Percentiles rank a stretch among this genome's conserved stretches.
phyloP scores from a whole-genome alignment of 257 asterid genomes.

The Thymus quinquecostatus region DNA sequence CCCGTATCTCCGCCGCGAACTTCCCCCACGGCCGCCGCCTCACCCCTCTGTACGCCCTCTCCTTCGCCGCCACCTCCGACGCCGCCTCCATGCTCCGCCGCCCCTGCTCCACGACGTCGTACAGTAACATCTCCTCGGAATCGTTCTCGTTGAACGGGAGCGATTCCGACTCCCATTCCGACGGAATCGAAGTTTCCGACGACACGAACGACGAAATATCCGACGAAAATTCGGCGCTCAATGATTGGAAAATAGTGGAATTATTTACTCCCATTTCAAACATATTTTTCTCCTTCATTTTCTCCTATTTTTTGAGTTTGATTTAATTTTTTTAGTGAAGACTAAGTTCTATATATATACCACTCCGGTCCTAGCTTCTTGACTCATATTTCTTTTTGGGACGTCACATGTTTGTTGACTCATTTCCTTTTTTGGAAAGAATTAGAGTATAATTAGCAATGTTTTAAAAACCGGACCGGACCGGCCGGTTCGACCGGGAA shows the following conservation, averaged over 20 bases:
- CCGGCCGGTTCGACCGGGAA: no score
- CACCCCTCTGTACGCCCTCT: slow-evolving; percentile 69
- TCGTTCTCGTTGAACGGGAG: slow-evolving; percentile 52
- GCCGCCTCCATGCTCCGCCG: slow-evolving; percentile 38
- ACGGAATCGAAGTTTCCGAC: slow-evolving; percentile 35
- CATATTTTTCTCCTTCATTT: not conserved
- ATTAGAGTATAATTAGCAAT: no score
- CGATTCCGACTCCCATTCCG: slow-evolving; percentile 32
- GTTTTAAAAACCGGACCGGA: no score
- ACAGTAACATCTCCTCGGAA: slow-evolving; percentile 47
- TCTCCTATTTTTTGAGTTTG: not conserved
- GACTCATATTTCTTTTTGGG: no score
- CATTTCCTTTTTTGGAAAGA: no score
- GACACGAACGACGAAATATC: slow-evolving; percentile 27
- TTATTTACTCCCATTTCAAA: not conserved
- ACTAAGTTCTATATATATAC: slow-evolving; percentile 15
- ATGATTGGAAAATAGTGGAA: slow-evolving; percentile 29
- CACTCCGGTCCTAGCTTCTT: no score
- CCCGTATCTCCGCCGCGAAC: slow-evolving; percentile 85
- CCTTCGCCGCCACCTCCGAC: slow-evolving; percentile 23
- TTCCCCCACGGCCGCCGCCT: slow-evolving; percentile 90
- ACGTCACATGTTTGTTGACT: no score
- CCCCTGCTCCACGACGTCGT: slow-evolving; percentile 40
- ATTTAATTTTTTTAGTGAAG: not conserved
- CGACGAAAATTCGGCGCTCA: slow-evolving; percentile 19